phyloP scores from a whole-genome alignment of 2,329 filamentous ascomycete genomes.

The Zarea fungicola region DNA sequence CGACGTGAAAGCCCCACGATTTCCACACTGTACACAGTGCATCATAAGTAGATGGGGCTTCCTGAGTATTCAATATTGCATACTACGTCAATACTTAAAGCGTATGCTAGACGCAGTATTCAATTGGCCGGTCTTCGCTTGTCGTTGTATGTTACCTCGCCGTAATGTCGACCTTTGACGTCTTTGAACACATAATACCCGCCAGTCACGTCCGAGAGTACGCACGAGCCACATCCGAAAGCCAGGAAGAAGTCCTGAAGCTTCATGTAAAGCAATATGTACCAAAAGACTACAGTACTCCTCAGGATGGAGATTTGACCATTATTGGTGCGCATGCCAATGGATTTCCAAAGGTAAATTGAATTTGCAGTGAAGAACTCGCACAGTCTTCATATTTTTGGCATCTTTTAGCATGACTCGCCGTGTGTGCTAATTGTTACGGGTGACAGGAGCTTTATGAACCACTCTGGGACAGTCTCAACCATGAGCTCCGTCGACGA shows the following conservation, averaged over 20 bases:
- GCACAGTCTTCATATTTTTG: too few relatives aligned
- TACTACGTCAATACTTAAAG: too few relatives aligned
- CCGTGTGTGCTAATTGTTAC: background rate
- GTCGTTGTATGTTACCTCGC: background rate
- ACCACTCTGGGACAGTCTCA: background rate
- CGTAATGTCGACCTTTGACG: background rate
- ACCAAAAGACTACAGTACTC: background rate
- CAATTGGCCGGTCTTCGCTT: background rate
- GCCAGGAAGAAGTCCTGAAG: background rate
- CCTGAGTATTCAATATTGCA: too few relatives aligned
- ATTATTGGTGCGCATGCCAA: background rate
- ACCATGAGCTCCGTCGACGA: background rate
- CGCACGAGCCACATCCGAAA: background rate
- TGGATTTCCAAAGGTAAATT: background rate
- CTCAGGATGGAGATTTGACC: background rate
- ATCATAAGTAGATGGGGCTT: too few relatives aligned
- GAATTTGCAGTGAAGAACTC: background rate
- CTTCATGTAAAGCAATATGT: background rate
- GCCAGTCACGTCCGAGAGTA: background rate
- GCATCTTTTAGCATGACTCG: too few relatives aligned
- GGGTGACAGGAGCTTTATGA: background rate
- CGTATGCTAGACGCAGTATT: background rate
- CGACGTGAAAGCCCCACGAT: background rate
- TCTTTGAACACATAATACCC: background rate
- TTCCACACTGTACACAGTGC: too few relatives aligned